These are phyloP conservation scores for Actinomucor elegans DNA, from an alignment of 371 early-diverging fungal species.

Conservation along the genomic window DNA sequence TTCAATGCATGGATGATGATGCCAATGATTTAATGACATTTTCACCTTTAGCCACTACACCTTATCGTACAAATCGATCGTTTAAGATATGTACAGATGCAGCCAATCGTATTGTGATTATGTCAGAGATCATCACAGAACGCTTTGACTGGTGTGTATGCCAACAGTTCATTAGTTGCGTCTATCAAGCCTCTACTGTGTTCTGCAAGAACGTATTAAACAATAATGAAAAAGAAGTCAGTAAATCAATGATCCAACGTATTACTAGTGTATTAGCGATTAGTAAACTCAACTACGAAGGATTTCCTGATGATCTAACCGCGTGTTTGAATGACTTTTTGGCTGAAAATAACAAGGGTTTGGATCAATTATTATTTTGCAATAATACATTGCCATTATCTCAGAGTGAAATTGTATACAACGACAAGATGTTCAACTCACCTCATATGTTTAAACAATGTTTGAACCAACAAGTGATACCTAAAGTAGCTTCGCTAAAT, in stretches of 20 bases:
- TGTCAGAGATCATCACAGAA: conserved; percentile 34
- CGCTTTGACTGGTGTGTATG: conserved; percentile 46
- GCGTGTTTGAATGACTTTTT: conserved; percentile 43
- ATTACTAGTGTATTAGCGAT: conserved; percentile 35
- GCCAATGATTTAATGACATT: neutral
- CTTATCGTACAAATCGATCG: conserved; percentile 27
- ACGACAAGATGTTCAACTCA: conserved; percentile 36
- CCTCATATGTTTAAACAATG: conserved; percentile 24
- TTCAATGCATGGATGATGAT: neutral
- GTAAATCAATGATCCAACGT: conserved; percentile 43
- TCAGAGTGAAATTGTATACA: conserved; percentile 6
- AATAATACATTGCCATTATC: conserved; percentile 16
- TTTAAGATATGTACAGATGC: conserved; percentile 44
- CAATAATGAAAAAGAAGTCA: conserved; percentile 15
- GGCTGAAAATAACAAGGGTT: conserved; percentile 20
- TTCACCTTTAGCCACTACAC: conserved; percentile 9
- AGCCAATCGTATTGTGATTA: conserved; percentile 42
- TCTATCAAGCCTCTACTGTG: conserved; percentile 47
- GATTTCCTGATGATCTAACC: conserved; percentile 41
- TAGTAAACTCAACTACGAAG: conserved; percentile 33
- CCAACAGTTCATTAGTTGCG: conserved; percentile 42
- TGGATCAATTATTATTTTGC: conserved; percentile 25
- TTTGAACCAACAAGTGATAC: conserved; percentile 9
- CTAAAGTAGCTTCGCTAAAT: neutral
- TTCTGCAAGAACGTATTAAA: conserved; percentile 36